These are phyloP conservation scores for Leucaena leucocephala DNA, from an alignment of 306 rosid species.

Conservation along the genomic window DNA sequence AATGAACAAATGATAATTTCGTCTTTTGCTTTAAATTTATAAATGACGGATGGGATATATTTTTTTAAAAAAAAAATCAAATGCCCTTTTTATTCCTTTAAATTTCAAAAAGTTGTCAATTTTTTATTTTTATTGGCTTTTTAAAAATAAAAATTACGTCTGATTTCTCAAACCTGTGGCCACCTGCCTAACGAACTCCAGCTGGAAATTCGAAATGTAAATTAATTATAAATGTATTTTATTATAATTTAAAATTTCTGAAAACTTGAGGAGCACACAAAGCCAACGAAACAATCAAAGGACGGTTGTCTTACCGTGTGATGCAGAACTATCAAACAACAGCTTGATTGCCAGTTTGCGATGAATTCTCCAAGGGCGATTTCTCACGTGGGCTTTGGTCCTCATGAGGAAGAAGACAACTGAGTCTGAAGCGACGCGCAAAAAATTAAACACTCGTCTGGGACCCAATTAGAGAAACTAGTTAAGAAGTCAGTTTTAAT, in stretches of 20 bases:
- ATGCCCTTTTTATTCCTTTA: neutral
- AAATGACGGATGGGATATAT: no score
- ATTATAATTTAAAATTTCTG: neutral
- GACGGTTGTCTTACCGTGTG: conserved; percentile 42
- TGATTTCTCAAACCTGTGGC: neutral
- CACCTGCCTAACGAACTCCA: neutral
- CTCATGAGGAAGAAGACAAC: conserved; percentile 39
- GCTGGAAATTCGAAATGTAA: no score
- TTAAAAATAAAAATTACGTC: neutral
- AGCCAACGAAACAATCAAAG: conserved; percentile 30
- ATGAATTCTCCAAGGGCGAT: conserved; percentile 29
- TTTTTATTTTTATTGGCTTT: no score
- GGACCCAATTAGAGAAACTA: no score
- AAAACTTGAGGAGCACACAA: neutral
- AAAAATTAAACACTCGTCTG: no score
- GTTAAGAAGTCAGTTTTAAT: no score
- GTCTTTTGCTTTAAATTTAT: no score
- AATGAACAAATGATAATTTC: no score
- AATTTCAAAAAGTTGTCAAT: no score
- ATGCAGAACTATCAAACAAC: conserved; percentile 19
- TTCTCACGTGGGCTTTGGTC: conserved; percentile 51
- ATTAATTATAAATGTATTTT: neutral
- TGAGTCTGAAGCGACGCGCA: neutral
- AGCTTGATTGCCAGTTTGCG: conserved; percentile 13
- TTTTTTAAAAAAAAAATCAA: no score